These are phyloP conservation scores for Trypanosoma caninum DNA, from an alignment of 208 protist species.

Conservation along the genomic window DNA sequence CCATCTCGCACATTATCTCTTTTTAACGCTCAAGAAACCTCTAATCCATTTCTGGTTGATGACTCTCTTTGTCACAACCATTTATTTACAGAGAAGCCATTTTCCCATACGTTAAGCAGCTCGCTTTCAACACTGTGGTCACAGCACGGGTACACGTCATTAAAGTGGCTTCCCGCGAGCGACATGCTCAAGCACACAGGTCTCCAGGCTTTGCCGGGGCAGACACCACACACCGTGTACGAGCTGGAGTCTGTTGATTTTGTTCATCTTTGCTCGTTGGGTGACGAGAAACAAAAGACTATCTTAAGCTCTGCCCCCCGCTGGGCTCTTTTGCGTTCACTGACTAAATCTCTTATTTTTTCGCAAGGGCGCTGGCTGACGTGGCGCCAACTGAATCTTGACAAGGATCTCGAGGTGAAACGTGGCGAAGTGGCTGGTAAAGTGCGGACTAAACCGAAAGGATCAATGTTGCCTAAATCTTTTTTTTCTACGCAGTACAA, in stretches of 20 bases:
- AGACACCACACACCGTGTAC: constrained; percentile 38
- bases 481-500: background rate
- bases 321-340: constrained; percentile 33
- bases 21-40: constrained; percentile 77
- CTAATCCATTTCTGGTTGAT: constrained; percentile 76
- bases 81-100: constrained; percentile 24
- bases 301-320: constrained; percentile 35
- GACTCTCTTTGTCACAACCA: constrained; percentile 41
- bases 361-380: constrained; percentile 28
- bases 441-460: background rate
- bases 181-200: background rate
- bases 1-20: constrained; percentile 14
- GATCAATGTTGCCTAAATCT: background rate
- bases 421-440: background rate
- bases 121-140: constrained; percentile 70
- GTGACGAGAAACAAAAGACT: constrained; percentile 21
- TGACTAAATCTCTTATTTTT: constrained; percentile 37
- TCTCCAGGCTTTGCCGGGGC: constrained; percentile 5
- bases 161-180: constrained; percentile 48
- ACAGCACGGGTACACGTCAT: constrained; percentile 72
- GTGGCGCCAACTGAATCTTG: constrained; percentile 16
- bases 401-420: constrained; percentile 9
- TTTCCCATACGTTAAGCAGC: constrained; percentile 33
- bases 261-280: constrained; percentile 61
- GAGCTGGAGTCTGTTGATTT: constrained; percentile 33